Percentiles rank a stretch among this genome's conserved stretches.
phyloP scores from a whole-genome alignment of 805 yeast species.

The Brettanomyces naardenensis region DNA sequence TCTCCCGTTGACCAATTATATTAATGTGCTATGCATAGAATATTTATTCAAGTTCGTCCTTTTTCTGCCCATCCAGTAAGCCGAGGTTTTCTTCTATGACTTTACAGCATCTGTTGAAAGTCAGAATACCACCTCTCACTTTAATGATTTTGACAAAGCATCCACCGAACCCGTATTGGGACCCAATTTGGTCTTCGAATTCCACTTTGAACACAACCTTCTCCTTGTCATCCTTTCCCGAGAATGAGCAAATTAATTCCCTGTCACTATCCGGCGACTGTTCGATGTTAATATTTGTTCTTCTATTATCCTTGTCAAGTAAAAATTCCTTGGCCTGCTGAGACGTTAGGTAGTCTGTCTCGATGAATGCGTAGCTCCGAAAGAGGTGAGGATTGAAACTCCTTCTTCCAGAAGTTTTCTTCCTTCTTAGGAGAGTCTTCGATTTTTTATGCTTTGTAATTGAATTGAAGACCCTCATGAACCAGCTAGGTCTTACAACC shows the following conservation, averaged over 20 bases:
- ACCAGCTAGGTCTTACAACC: slow-evolving; percentile 16
- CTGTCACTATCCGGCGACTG: slow-evolving; percentile 3
- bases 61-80: slow-evolving; percentile 2
- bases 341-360: slow-evolving; percentile 11
- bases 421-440: neutral
- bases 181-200: slow-evolving; percentile 20
- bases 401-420: neutral
- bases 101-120: slow-evolving; percentile 15
- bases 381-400: neutral
- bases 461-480: slow-evolving; percentile 12
- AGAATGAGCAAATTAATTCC: slow-evolving; percentile 6
- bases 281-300: neutral
- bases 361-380: slow-evolving; percentile 8
- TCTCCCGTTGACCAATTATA: no score
- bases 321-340: slow-evolving; percentile 5
- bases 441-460: neutral
- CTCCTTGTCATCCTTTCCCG: slow-evolving; percentile 7
- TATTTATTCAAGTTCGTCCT: neutral
- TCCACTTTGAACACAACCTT: slow-evolving; percentile 15
- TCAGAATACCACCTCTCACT: slow-evolving; percentile 14
- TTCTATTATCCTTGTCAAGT: neutral
- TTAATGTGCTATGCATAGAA: no score
- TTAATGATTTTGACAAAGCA: slow-evolving; percentile 20
- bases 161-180: slow-evolving; percentile 26
- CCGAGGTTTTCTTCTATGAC: slow-evolving; percentile 11